Evolutionary conservation across 805 yeast species (phyloP).

Genomic region (Saccharomycopsis guyanensis): DNA sequence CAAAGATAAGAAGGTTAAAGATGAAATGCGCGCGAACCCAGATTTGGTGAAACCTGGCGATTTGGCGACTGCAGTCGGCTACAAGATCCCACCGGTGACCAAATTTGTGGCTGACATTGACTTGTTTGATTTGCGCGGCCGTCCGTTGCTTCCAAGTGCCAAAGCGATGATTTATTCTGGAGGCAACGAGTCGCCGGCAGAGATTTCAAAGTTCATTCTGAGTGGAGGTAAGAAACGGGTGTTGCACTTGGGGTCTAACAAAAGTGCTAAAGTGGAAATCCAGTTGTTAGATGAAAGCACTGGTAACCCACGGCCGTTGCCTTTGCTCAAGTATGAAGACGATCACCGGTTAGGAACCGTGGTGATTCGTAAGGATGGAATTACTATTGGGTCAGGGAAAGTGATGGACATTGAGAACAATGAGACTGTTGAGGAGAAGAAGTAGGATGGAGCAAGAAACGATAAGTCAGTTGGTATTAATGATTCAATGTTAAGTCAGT

Average conservation of each 20-base stretch:
- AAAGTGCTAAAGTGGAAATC: constrained; percentile 50
- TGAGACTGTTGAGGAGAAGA: too few relatives aligned
- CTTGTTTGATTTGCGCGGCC: constrained; percentile 54
- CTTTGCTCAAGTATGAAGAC: constrained; percentile 42
- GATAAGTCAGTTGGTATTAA: too few relatives aligned
- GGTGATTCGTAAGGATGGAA: constrained; percentile 62
- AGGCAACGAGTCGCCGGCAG: constrained; percentile 63
- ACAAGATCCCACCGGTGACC: constrained; percentile 39
- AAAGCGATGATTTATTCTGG: constrained; percentile 74
- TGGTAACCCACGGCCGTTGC: constrained; percentile 32
- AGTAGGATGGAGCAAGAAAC: too few relatives aligned
- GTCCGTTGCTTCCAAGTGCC: constrained; percentile 76
- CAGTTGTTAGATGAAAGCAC: constrained; percentile 35
- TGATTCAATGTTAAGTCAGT: too few relatives aligned
- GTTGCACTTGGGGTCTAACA: constrained; percentile 52
- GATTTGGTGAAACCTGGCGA: constrained; percentile 59
- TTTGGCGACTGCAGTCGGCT: constrained; percentile 44
- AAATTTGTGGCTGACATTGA: constrained; percentile 48
- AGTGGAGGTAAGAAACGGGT: constrained; percentile 38
- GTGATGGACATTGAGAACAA: constrained; percentile 25
- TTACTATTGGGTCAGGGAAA: constrained; percentile 60
- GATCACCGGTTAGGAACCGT: constrained; percentile 54
- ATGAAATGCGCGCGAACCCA: constrained; percentile 26
- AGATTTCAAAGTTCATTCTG: constrained; percentile 41
- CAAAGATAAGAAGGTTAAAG: constrained; percentile 18